These are phyloP conservation scores for Stagonosporopsis vannaccii DNA, from an alignment of 2,329 filamentous ascomycete species.

Conservation along the genomic window DNA sequence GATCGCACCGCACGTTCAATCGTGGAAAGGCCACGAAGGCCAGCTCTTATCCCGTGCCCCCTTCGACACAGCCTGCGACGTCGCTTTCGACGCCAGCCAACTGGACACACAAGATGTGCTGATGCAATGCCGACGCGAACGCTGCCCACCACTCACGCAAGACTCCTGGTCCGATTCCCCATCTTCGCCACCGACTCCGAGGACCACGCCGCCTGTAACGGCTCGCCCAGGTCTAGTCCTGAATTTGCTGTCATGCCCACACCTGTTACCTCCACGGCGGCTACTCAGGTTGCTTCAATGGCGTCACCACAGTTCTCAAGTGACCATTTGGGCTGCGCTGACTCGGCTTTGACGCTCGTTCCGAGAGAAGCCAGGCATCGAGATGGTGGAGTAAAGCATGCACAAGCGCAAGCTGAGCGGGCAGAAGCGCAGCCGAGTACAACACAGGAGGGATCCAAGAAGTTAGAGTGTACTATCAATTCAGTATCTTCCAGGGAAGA, in stretches of 20 bases:
- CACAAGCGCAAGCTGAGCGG: neutral
- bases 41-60: neutral
- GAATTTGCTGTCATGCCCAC: neutral
- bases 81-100: neutral
- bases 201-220: neutral
- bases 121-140: neutral
- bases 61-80: neutral
- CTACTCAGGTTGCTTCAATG: neutral
- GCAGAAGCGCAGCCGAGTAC: neutral
- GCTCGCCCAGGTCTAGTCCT: neutral
- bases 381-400: neutral
- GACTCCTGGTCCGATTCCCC: neutral
- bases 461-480: neutral
- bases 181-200: neutral
- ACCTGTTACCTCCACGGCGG: neutral
- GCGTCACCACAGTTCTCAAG: neutral
- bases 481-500: neutral
- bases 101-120: neutral
- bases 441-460: neutral
- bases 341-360: neutral
- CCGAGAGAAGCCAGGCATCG: neutral
- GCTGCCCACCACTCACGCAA: neutral
- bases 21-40: neutral
- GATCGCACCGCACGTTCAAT: neutral
- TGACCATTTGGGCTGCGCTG: neutral